phyloP scores from a whole-genome alignment of 129 eudicot genomes.

The Flaveria linearis region DNA sequence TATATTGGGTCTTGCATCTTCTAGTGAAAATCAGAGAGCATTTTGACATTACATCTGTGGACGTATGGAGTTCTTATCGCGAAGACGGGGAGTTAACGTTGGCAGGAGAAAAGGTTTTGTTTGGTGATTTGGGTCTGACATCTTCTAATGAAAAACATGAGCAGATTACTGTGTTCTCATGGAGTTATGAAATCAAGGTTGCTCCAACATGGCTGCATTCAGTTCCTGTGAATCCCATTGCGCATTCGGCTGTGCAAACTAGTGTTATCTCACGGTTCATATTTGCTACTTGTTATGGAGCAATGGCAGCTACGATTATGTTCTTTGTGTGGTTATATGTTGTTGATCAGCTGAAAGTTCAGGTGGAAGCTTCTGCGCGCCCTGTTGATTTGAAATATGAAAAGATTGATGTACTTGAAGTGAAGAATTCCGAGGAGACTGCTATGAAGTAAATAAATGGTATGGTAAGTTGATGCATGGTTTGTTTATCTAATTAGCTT shows the following conservation, averaged over 20 bases:
- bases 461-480: slow-evolving; percentile 14
- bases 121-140: too few relatives aligned
- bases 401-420: too few relatives aligned
- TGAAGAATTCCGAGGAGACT: not conserved
- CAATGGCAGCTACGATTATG: slow-evolving; percentile 50
- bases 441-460: slow-evolving; percentile 39
- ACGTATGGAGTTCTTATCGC: not conserved
- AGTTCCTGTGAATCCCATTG: slow-evolving; percentile 49
- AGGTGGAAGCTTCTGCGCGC: too few relatives aligned
- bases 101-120: too few relatives aligned
- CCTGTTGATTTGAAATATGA: too few relatives aligned
- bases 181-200: slow-evolving; percentile 51
- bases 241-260: not conserved
- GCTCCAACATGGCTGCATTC: slow-evolving; percentile 67
- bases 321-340: slow-evolving; percentile 50
- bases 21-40: slow-evolving; percentile 44
- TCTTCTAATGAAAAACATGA: too few relatives aligned
- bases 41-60: slow-evolving; percentile 30
- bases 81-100: too few relatives aligned
- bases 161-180: slow-evolving; percentile 18
- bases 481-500: slow-evolving; percentile 14
- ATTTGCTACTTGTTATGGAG: slow-evolving; percentile 56
- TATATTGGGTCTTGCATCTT: slow-evolving; percentile 49
- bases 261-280: slow-evolving; percentile 45
- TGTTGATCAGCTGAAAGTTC: not conserved